Base-by-base conservation (phyloP, 805 yeast species). In the Brettanomyces sp. region DNA sequence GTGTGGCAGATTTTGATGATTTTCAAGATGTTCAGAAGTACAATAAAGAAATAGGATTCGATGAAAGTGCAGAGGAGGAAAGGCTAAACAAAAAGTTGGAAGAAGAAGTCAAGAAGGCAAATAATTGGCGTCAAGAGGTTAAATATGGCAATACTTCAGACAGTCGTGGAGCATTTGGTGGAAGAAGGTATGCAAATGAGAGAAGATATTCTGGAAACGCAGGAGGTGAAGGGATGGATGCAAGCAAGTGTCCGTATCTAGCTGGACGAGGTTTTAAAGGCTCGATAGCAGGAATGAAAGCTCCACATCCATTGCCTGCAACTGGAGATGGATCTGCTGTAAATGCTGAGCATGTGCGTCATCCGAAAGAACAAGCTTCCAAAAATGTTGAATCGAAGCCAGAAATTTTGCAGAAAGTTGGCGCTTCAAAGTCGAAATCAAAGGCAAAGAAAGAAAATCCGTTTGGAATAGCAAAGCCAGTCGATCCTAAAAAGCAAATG, bases 381-480 rank as follows among this genome's bases (percentile, higher is more conserved):
- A 28, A 9, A 28, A 28, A 28, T 28, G 11, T 9, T 6, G 42
- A 40, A n/a, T 7, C 8, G 12, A 5, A 23, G 13, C 43, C 35
- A 18, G 23, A 9, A n/a, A 18, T 7, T 12, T 9, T 14, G 38
- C 22, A 13, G 12, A 35, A 22, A 25, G 5, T 42, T 8, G 18
- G 7, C 9, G 9, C 4, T 4, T 8, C 30, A 35, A 23, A 22
- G 13, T 42, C n/a, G 34, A 13, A 14, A 37, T 42, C 35, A 21
- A 51, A 66, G 56, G 54, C 67, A 4, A n/a, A n/a, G 14, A 81
- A 76, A 56, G 55, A 74, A 0, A 85, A 79, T 58, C 93, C 95
- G 4, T 87, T 88, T 67, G 95, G 95, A 0, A 67, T 75, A 4
- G 96, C 95, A 1, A 85, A 79, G 63, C 95, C 95, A 1, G 91